These are phyloP conservation scores for Escovopsis sp. DNA, from an alignment of 2,329 filamentous ascomycete species.

Conservation along the genomic window DNA sequence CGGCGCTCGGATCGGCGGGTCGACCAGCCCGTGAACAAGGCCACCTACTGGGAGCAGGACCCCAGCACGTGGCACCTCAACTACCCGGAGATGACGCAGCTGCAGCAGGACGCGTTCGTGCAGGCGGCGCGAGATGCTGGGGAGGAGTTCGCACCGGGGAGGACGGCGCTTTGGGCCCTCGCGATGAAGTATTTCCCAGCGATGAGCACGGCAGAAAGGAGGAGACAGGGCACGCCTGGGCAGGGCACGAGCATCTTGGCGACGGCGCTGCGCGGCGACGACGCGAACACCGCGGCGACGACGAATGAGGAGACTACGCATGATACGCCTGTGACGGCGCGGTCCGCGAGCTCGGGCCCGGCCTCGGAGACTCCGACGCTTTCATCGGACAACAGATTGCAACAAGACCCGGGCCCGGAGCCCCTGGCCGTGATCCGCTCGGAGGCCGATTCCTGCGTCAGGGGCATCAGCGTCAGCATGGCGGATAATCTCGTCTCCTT, in stretches of 20 bases:
- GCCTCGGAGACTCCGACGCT: slow-evolving; percentile 21
- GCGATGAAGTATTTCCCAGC: slow-evolving; percentile 45
- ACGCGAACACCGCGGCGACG: not conserved
- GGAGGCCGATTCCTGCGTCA: slow-evolving; percentile 47
- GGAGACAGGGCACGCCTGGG: not conserved
- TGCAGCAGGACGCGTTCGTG: slow-evolving; percentile 40
- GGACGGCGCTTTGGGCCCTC: slow-evolving; percentile 36
- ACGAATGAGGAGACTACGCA: slow-evolving; percentile 1
- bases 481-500: slow-evolving; percentile 56
- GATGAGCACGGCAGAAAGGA: slow-evolving; percentile 10
- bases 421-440: slow-evolving; percentile 52
- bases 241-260: too few species aligned
- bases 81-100: slow-evolving; percentile 48
- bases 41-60: slow-evolving; percentile 42
- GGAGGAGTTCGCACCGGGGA: slow-evolving; percentile 38
- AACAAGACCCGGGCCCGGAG: slow-evolving; percentile 23
- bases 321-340: slow-evolving; percentile 19
- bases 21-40: slow-evolving; percentile 39
- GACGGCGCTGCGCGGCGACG: slow-evolving; percentile 11
- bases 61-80: slow-evolving; percentile 41
- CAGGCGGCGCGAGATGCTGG: slow-evolving; percentile 32
- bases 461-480: slow-evolving; percentile 47
- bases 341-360: slow-evolving; percentile 11
- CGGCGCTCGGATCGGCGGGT: slow-evolving; percentile 39
- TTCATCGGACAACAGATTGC: slow-evolving; percentile 19